Evolutionary conservation across 805 yeast genomes (phyloP), one percentile per base, ranked within the genome.

Genomic region (Candida methanosorbosa): DNA sequence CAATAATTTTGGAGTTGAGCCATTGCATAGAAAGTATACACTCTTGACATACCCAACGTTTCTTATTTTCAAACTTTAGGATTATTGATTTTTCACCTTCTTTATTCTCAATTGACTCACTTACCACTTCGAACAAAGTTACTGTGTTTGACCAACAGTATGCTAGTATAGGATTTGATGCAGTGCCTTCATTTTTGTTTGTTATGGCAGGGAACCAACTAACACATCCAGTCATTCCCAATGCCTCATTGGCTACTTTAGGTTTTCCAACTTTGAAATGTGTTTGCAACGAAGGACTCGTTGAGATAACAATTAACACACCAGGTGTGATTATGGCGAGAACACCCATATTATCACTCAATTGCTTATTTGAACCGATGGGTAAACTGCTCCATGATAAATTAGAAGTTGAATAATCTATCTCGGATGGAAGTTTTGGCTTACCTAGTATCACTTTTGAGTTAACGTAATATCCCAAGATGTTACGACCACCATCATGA

Each of bases 71-170:
- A 35, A 67, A 66, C 28, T 48, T 55, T 18, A 68, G 38, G 8
- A 45, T 39, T 0, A 44, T 33, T 9, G 51, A 38, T 18, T 47
- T 41, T 9, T 44, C 52, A 2, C 48, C 56, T 18, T 41, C 46
- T 4, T 44, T 41, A 37, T 54, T 52, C 6, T 34, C 40, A 6
- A 49, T 36, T 0, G 56, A 50, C 11, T 61, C 62, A 35, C 62
- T 52, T 15, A 51, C 54, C 3, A 79, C 53, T 36, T 78, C 80
- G 8, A 78, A 43, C 2, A 84, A 47, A 0, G 77, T 73, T 35
- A 83, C 45, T 7, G 65, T 61, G 38, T 77, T 75, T n/a, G 73
- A 63, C 81, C 86, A 81, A 26, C 82, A 64, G 42, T 78, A 82
- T 0, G 82, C 88, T 28, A 84, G 52, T 38, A 66, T 57, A 0